Evolutionary conservation across 2,329 filamentous ascomycete species (phyloP).

Genomic region (Colletotrichum falcatum): DNA sequence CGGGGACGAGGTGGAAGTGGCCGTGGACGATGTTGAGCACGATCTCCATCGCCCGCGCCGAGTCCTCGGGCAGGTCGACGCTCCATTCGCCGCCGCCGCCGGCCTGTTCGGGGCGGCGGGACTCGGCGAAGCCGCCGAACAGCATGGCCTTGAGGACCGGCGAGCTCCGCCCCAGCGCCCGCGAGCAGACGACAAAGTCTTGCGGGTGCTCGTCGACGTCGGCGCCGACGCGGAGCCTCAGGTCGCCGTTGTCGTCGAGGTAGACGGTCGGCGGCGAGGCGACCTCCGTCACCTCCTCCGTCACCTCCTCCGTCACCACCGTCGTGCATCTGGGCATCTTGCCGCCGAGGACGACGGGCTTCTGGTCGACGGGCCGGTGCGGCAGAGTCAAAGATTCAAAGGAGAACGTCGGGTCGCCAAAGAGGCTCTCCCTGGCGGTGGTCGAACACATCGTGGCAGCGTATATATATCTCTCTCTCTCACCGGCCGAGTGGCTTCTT

Average conservation of each 20-base stretch:
- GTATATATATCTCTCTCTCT: not conserved
- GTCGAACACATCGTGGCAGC: constrained; percentile 12
- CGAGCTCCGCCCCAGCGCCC: constrained; percentile 44
- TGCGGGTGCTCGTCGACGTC: constrained; percentile 25
- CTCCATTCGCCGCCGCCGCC: constrained; percentile 42
- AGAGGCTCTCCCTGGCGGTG: constrained; percentile 5
- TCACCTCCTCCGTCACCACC: constrained; percentile 27
- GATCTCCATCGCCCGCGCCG: constrained; percentile 46
- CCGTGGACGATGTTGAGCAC: constrained; percentile 50
- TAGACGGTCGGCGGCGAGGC: constrained; percentile 29
- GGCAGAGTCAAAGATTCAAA: constrained; percentile 1
- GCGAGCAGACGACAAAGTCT: constrained; percentile 45
- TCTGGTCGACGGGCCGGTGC: not conserved
- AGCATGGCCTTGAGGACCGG: constrained; percentile 45
- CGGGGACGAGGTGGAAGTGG: constrained; percentile 44
- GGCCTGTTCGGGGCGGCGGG: constrained; percentile 31
- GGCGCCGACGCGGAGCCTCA: constrained; percentile 26
- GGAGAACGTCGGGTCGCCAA: constrained; percentile 13
- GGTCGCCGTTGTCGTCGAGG: constrained; percentile 26
- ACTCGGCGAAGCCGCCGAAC: constrained; percentile 45
- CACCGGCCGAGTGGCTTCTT: too few species aligned
- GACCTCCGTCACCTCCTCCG: constrained; percentile 29
- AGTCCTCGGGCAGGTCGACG: constrained; percentile 48
- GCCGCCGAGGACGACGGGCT: not conserved
- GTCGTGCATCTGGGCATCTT: constrained; percentile 29